Conservation (phyloP, 2,329 filamentous ascomycete species). For the Fusarium algeriense region DNA sequence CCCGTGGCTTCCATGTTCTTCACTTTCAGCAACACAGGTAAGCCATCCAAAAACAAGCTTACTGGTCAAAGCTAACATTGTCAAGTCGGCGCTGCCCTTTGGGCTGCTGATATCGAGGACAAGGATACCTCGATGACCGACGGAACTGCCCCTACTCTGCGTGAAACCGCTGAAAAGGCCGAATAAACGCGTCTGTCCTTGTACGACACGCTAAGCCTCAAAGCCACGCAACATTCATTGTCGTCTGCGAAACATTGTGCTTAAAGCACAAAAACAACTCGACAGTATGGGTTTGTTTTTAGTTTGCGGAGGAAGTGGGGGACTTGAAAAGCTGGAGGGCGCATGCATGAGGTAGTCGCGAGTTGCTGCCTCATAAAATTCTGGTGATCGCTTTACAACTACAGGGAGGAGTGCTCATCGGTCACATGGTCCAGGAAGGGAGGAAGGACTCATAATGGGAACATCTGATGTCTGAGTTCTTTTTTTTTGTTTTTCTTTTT, state of each 20-base stretch:
- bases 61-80: conserved; percentile 16
- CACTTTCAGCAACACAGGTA: conserved; percentile 86
- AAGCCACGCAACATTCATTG: conserved; percentile 8
- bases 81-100: conserved; percentile 88
- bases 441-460: not conserved
- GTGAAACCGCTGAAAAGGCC: conserved; percentile 63
- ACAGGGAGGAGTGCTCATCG: not conserved
- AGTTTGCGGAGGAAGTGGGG: not conserved
- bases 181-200: conserved; percentile 51
- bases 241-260: conserved; percentile 12
- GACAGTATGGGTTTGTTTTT: not conserved
- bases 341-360: not conserved
- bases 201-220: conserved; percentile 3
- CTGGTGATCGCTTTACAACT: not conserved
- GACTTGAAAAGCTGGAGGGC: not conserved
- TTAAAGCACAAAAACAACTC: not conserved
- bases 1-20: conserved; percentile 87
- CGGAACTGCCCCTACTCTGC: conserved; percentile 63
- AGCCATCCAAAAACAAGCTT: conserved; percentile 26
- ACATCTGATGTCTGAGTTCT: conserved; percentile 12
- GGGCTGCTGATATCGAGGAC: conserved; percentile 87
- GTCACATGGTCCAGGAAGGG: not conserved
- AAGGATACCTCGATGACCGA: conserved; percentile 63
- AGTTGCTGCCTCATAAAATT: not conserved
- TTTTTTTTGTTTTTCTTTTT: not conserved